phyloP scores from a whole-genome alignment of 2,329 filamentous ascomycete genomes.

The Botrytis aclada region DNA sequence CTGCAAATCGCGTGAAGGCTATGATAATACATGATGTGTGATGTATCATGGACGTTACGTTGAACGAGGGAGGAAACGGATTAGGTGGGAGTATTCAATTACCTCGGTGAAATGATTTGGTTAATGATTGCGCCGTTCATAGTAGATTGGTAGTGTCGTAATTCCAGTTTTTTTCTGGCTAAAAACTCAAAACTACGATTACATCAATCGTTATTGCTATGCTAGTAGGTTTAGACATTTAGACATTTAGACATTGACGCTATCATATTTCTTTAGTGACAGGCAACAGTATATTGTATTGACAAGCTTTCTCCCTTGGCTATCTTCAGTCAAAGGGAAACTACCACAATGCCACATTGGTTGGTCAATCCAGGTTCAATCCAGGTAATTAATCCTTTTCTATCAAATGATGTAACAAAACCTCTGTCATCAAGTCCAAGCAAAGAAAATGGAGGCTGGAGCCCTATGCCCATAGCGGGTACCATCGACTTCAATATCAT shows the following conservation, averaged over 20 bases:
- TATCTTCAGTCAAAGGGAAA: neutral
- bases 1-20: neutral
- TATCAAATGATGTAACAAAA: conserved; percentile 7
- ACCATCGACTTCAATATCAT: neutral
- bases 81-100: neutral
- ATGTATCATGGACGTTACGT: neutral
- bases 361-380: neutral
- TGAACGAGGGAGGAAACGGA: neutral
- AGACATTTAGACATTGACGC: neutral
- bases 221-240: neutral
- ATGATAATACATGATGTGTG: neutral
- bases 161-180: neutral
- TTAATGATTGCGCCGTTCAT: neutral
- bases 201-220: neutral
- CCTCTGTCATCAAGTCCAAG: conserved; percentile 2
- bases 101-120: neutral
- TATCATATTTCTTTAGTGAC: neutral
- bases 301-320: neutral
- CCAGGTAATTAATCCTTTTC: neutral
- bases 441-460: conserved; percentile 18
- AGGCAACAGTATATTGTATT: neutral
- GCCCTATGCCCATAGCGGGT: conserved; percentile 15
- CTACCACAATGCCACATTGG: conserved; percentile 4
- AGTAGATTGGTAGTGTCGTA: neutral
- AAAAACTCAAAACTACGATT: neutral